Percentiles rank a stretch among this genome's conserved stretches.
Conservation (phyloP, 2,329 filamentous ascomycete genomes). For the Cytospora chrysosperma region DNA sequence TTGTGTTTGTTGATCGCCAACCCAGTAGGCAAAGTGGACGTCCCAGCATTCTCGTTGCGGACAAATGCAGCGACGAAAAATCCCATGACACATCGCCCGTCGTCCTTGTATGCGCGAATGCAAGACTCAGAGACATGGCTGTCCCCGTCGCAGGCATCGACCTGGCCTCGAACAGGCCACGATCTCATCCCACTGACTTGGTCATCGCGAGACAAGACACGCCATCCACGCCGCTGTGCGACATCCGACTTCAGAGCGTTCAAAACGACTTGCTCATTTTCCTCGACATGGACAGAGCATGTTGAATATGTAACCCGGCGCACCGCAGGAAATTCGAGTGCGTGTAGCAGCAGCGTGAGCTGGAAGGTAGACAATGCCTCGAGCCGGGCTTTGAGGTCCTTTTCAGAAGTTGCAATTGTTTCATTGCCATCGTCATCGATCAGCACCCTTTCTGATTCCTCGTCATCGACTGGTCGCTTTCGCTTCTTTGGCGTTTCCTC, state of each 20-base stretch:
- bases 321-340: slow-evolving; percentile 76
- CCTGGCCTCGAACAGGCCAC: slow-evolving; percentile 69
- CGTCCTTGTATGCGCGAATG: slow-evolving; percentile 77
- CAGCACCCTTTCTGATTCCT: slow-evolving; percentile 36
- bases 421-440: slow-evolving; percentile 59
- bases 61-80: slow-evolving; percentile 94
- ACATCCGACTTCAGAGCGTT: slow-evolving; percentile 66
- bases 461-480: slow-evolving; percentile 41
- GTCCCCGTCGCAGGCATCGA: slow-evolving; percentile 48
- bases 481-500: slow-evolving; percentile 40
- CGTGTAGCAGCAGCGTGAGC: slow-evolving; percentile 76
- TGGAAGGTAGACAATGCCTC: slow-evolving; percentile 78
- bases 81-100: slow-evolving; percentile 83
- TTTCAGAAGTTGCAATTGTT: slow-evolving; percentile 50
- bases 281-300: slow-evolving; percentile 81
- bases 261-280: slow-evolving; percentile 85
- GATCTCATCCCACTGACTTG: slow-evolving; percentile 74
- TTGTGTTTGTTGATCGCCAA: neutral
- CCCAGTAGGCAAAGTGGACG: neutral
- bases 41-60: slow-evolving; percentile 43
- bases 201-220: slow-evolving; percentile 65
- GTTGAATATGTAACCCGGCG: slow-evolving; percentile 85
- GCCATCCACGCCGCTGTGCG: slow-evolving; percentile 71
- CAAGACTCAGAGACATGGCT: slow-evolving; percentile 67
- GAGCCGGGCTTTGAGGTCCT: slow-evolving; percentile 63